Base-by-base conservation (phyloP, 108 stramenopile genomes). In the Parietichytrium sp. region DNA sequence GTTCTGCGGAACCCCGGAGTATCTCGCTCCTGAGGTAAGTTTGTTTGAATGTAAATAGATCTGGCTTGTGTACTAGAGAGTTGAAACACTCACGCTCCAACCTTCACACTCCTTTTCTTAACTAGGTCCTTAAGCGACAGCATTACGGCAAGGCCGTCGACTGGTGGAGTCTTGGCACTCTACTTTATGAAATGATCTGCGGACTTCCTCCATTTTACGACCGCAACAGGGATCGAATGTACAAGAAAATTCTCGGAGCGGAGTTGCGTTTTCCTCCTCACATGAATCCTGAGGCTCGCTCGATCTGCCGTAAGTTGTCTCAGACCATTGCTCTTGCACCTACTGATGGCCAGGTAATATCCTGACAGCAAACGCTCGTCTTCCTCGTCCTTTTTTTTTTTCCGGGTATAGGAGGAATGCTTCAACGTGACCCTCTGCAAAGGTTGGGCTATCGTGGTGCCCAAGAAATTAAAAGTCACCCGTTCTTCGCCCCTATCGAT, bases 381-480 rank as follows among this genome's bases (percentile, higher is more conserved):
- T n/a, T n/a, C n/a, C n/a, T n/a, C n/a, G n/a, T n/a, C n/a, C n/a
- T n/a, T n/a, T n/a, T n/a, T n/a, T n/a, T n/a, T n/a, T n/a, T n/a
- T n/a, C n/a, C n/a, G n/a, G n/a, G n/a, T n/a, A n/a, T n/a, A n/a
- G n/a, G n/a, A 20, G 26, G 80, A n/a, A 84, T 99, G 61, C 89
- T 99, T 26, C 93, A 94, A 3, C 93, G 95, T 47, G 96, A 98
- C 81, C 96, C 97, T 6, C 81, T 84, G 3, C 80, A 88, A 82
- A 89, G 98, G 54, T 86, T 98, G n/a, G 97, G 98, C 25, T 95
- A 94, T 84, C 26, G 80, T 4, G 82, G 78, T 31, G 95, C 94
- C 2, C 91, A 90, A 36, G 97, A 96, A 48, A 95, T 97, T 47
- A 94, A 94, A 51, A 72, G 78, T 3, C 96, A 97, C 84, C 87